phyloP scores from a whole-genome alignment of 331 rosid species.

The Spiraea crenata region DNA sequence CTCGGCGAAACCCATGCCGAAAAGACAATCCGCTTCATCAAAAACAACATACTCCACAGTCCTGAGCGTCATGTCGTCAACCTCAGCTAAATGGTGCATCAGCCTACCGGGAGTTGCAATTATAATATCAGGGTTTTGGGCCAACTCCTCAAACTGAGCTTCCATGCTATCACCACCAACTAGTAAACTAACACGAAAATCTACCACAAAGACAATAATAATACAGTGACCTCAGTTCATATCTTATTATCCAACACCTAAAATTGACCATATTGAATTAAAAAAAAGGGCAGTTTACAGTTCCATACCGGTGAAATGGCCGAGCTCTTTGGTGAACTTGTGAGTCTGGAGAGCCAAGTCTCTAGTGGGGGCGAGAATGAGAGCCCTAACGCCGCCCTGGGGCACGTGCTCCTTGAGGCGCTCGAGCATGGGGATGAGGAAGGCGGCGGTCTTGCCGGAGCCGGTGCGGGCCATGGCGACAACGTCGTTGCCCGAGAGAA shows the following conservation, averaged over 20 bases:
- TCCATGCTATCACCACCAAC: conserved; percentile 99
- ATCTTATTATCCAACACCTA: neutral
- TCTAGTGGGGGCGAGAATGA: conserved; percentile 78
- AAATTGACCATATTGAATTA: neutral
- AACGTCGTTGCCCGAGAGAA: conserved; percentile 81
- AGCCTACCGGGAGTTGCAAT: conserved; percentile 98
- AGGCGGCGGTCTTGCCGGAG: conserved; percentile 93
- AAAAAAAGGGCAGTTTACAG: neutral
- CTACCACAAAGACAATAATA: conserved; percentile 31
- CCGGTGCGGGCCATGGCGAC: conserved; percentile 99
- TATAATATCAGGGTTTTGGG: conserved; percentile 81
- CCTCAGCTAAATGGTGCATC: conserved; percentile 88
- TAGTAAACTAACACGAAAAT: conserved; percentile 77
- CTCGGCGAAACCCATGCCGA: conserved; percentile 89
- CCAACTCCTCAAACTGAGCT: conserved; percentile 77
- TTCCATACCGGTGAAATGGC: conserved; percentile 59
- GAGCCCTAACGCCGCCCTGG: conserved; percentile 82
- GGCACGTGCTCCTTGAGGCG: conserved; percentile 74
- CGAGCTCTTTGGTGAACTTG: conserved; percentile 80
- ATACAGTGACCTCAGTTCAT: neutral
- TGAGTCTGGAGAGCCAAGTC: conserved; percentile 89
- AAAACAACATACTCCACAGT: conserved; percentile 88
- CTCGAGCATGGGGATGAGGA: conserved; percentile 84
- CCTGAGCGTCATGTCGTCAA: conserved; percentile 82
- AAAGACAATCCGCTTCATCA: conserved; percentile 84